Conservation (phyloP, 192 early-diverging fungal species). For the Phycomyces nitens region DNA sequence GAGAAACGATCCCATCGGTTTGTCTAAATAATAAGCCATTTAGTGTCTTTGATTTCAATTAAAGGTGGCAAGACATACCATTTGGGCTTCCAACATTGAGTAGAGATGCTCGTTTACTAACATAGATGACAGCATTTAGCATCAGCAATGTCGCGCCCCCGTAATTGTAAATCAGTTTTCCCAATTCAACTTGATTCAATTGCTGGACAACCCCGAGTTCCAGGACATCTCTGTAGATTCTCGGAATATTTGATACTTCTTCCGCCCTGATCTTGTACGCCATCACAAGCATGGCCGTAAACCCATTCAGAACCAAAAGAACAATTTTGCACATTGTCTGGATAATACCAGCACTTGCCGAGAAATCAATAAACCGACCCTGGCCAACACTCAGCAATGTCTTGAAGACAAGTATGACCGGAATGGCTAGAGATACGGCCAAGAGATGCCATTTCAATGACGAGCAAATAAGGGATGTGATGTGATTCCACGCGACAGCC, state of each 20-base stretch:
- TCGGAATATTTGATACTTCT: background rate
- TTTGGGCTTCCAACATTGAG: background rate
- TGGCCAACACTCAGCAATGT: background rate
- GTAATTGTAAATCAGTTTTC: slow-evolving; percentile 34
- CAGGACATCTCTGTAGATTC: slow-evolving; percentile 12
- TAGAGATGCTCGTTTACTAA: slow-evolving; percentile 19
- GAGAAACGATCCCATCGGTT: slow-evolving; percentile 1
- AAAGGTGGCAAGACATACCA: too few relatives aligned
- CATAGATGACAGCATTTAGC: slow-evolving; percentile 20
- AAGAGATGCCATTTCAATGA: slow-evolving; percentile 30
- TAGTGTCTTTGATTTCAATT: too few relatives aligned
- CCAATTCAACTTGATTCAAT: slow-evolving; percentile 23
- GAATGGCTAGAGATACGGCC: slow-evolving; percentile 8
- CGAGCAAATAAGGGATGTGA: slow-evolving; percentile 1
- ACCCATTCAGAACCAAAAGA: background rate
- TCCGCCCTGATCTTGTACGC: slow-evolving; percentile 33
- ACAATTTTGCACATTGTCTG: slow-evolving; percentile 10
- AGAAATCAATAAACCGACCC: background rate
- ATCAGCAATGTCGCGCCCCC: slow-evolving; percentile 22
- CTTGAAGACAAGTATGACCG: background rate
- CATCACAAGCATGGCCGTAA: slow-evolving; percentile 19
- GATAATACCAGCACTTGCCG: slow-evolving; percentile 12
- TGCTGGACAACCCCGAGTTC: slow-evolving; percentile 8
- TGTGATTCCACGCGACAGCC: slow-evolving; percentile 45
- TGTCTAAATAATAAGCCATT: too few relatives aligned